A percentile compares a stretch with the other conserved stretches of the same genome.
phyloP scores from a whole-genome alignment of 805 yeast genomes.

The Cyberlindnera veronae region DNA sequence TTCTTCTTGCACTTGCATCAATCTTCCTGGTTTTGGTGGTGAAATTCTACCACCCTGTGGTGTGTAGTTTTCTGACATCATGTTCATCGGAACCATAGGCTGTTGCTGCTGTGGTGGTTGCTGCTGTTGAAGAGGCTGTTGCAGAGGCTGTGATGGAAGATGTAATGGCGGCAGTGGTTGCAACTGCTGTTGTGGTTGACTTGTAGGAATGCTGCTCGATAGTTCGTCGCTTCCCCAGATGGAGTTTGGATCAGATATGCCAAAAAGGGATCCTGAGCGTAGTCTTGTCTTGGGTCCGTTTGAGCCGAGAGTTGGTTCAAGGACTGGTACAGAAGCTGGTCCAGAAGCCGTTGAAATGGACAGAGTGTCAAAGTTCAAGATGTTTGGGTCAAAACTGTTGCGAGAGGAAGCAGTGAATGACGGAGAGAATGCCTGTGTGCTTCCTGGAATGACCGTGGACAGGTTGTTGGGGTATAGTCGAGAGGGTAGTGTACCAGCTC shows the following conservation, averaged over 20 bases:
- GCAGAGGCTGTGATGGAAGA: slow-evolving; percentile 1
- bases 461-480: slow-evolving; percentile 38
- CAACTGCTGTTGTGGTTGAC: slow-evolving; percentile 1
- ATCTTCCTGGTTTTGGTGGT: slow-evolving; percentile 14
- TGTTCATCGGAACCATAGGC: slow-evolving; percentile 2
- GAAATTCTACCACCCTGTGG: slow-evolving; percentile 20
- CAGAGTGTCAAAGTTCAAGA: slow-evolving; percentile 22
- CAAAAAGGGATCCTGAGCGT: slow-evolving; percentile 53
- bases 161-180: background rate
- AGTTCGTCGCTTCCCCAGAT: slow-evolving; percentile 46
- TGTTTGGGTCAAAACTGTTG: slow-evolving; percentile 18
- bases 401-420: slow-evolving; percentile 16
- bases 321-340: no score
- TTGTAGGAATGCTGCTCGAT: background rate
- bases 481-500: slow-evolving; percentile 81
- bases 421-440: slow-evolving; percentile 17
- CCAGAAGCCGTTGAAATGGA: no score
- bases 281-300: slow-evolving; percentile 35
- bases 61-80: slow-evolving; percentile 5
- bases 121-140: background rate
- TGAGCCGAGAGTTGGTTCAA: no score
- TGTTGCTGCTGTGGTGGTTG: background rate
- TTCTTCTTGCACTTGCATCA: slow-evolving; percentile 16
- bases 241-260: slow-evolving; percentile 39
- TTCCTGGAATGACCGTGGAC: slow-evolving; percentile 22